Evolutionary conservation across 1,284 basidiomycete species (phyloP).

Genomic region (Ustilago sp.): DNA sequence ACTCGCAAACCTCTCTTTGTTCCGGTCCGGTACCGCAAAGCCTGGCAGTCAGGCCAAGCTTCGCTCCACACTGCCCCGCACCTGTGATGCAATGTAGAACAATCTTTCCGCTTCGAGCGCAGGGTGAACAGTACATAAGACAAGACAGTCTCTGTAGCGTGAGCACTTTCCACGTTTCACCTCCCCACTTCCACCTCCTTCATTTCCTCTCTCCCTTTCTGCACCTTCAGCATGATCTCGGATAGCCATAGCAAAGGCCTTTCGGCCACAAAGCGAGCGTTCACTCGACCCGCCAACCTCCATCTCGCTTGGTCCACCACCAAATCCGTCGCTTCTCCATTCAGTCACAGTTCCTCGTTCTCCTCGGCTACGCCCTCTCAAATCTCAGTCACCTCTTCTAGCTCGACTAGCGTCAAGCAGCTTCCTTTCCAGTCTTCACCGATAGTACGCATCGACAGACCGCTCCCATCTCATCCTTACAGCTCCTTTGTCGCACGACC

Average conservation of each 20-base stretch:
- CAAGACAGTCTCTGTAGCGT: background rate
- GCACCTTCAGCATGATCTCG: conserved; percentile 4
- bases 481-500: conserved; percentile 5
- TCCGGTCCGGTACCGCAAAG: no score
- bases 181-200: background rate
- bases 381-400: background rate
- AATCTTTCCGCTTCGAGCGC: background rate
- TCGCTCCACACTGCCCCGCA: no score
- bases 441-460: background rate
- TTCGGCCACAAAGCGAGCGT: conserved; percentile 13
- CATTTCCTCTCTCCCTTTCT: background rate
- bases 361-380: background rate
- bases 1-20: background rate
- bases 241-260: background rate
- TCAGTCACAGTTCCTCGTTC: background rate
- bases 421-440: background rate
- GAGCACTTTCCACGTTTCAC: background rate
- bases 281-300: conserved; percentile 30
- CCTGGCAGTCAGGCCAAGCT: background rate
- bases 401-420: background rate
- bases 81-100: background rate
- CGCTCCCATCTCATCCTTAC: conserved; percentile 17
- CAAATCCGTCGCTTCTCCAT: conserved; percentile 4
- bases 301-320: conserved; percentile 27
- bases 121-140: background rate